A percentile compares a stretch with the other conserved stretches of the same genome.
Conservation (phyloP, 805 yeast genomes). For the Spathaspora arborariae region DNA sequence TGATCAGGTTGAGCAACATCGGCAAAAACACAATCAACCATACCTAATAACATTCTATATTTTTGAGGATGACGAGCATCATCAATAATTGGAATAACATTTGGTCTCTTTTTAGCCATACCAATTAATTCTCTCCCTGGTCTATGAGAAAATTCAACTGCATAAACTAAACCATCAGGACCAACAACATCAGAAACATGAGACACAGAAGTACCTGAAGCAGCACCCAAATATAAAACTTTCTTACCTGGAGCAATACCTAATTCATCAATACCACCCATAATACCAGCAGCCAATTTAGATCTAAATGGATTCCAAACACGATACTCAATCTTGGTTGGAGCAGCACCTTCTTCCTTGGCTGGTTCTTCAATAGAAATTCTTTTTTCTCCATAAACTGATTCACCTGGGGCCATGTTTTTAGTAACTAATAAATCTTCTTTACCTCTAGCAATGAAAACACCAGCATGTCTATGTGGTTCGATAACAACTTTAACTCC, state of each 20-base stretch:
- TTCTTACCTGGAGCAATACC: constrained; percentile 98
- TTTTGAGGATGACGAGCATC: constrained; percentile 99
- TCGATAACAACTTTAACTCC: constrained; percentile 97
- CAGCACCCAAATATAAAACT: constrained; percentile 97
- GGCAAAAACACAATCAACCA: constrained; percentile 98
- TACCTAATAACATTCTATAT: constrained; percentile 97
- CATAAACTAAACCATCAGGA: constrained; percentile 98
- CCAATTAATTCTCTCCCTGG: constrained; percentile 99
- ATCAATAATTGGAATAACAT: constrained; percentile 96
- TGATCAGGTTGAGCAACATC: constrained; percentile 99
- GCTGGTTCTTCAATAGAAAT: constrained; percentile 90
- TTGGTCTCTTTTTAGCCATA: constrained; percentile 99
- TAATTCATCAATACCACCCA: constrained; percentile 98
- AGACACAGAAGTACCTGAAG: constrained; percentile 98
- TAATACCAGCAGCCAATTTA: constrained; percentile 98
- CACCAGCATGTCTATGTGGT: constrained; percentile 99
- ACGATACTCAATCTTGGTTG: constrained; percentile 96
- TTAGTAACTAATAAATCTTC: constrained; percentile 97
- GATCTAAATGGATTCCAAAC: constrained; percentile 99
- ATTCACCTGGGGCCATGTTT: constrained; percentile 97
- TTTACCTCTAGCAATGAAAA: constrained; percentile 98
- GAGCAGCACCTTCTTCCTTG: constrained; percentile 79
- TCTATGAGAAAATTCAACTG: constrained; percentile 99
- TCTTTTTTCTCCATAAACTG: constrained; percentile 98
- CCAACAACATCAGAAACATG: constrained; percentile 99